Conservation (phyloP, 495 filamentous ascomycete genomes). For the Daldinia vernicosa region DNA sequence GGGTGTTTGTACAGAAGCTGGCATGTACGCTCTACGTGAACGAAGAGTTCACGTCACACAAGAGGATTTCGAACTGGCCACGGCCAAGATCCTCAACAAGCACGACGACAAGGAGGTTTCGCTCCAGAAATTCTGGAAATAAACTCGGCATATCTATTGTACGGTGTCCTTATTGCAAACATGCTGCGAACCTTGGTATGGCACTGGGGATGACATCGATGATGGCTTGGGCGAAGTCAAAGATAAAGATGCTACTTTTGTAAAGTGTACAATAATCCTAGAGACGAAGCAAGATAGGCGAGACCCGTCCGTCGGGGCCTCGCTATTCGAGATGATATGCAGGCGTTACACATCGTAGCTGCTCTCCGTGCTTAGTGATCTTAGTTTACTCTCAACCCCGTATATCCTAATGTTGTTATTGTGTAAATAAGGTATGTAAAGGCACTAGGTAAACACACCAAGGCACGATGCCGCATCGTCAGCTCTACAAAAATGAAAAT, state of each 20-base stretch:
- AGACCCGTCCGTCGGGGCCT: slow-evolving; percentile 4
- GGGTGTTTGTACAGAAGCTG: slow-evolving; percentile 95
- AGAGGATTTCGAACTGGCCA: slow-evolving; percentile 98
- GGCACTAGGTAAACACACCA: neutral
- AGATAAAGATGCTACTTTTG: slow-evolving; percentile 13
- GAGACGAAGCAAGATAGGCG: slow-evolving; percentile 13
- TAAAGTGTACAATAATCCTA: slow-evolving; percentile 44
- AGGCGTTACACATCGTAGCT: neutral
- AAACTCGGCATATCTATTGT: slow-evolving; percentile 41
- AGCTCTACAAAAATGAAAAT: neutral
- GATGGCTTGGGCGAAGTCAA: slow-evolving; percentile 4
- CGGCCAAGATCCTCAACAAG: slow-evolving; percentile 99
- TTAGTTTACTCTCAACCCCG: neutral
- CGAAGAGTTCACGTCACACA: slow-evolving; percentile 97
- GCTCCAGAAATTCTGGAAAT: slow-evolving; percentile 93
- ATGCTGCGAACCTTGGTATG: neutral
- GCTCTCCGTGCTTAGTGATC: neutral
- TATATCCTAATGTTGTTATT: neutral
- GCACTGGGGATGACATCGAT: neutral
- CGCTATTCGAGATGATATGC: slow-evolving; percentile 16
- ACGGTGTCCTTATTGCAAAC: neutral
- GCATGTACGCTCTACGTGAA: slow-evolving; percentile 97
- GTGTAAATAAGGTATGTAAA: neutral
- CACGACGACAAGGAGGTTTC: slow-evolving; percentile 96
- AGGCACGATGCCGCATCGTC: neutral